These are phyloP conservation scores for Fusarium algeriense DNA, from an alignment of 2,329 filamentous ascomycete genomes.

Conservation along the genomic window DNA sequence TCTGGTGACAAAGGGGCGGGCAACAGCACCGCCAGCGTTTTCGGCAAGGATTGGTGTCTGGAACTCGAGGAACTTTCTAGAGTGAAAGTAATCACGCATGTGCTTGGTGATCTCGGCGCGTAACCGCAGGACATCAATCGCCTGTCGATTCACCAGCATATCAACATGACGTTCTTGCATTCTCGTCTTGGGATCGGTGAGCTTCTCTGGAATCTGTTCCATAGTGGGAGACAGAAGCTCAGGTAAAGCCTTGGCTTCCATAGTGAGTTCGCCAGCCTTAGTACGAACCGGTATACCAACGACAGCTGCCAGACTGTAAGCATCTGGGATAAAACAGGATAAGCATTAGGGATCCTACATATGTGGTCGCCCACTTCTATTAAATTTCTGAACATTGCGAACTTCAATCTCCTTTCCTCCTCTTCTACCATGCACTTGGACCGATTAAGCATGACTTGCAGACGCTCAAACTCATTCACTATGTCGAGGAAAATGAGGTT, in stretches of 20 bases:
- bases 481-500: slow-evolving; percentile 90
- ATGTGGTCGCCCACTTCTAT: slow-evolving; percentile 86
- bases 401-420: slow-evolving; percentile 55
- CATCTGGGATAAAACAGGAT: slow-evolving; percentile 34
- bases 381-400: slow-evolving; percentile 72
- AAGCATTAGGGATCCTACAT: slow-evolving; percentile 66
- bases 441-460: slow-evolving; percentile 83
- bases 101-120: slow-evolving; percentile 80
- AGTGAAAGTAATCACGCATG: slow-evolving; percentile 79
- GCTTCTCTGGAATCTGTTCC: slow-evolving; percentile 78
- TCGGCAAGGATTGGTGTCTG: slow-evolving; percentile 89
- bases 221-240: slow-evolving; percentile 81
- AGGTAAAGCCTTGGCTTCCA: slow-evolving; percentile 77
- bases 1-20: slow-evolving; percentile 85
- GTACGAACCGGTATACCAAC: slow-evolving; percentile 78
- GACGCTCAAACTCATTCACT: slow-evolving; percentile 74
- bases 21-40: slow-evolving; percentile 86
- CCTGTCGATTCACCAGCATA: slow-evolving; percentile 79
- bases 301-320: slow-evolving; percentile 65
- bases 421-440: slow-evolving; percentile 58
- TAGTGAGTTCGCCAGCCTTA: slow-evolving; percentile 78
- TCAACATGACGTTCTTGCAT: slow-evolving; percentile 87
- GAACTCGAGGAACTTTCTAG: slow-evolving; percentile 83
- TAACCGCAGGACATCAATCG: slow-evolving; percentile 77
- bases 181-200: slow-evolving; percentile 78